phyloP scores from a whole-genome alignment of 1,284 basidiomycete species.

The Lignosus rhinocerotis region DNA sequence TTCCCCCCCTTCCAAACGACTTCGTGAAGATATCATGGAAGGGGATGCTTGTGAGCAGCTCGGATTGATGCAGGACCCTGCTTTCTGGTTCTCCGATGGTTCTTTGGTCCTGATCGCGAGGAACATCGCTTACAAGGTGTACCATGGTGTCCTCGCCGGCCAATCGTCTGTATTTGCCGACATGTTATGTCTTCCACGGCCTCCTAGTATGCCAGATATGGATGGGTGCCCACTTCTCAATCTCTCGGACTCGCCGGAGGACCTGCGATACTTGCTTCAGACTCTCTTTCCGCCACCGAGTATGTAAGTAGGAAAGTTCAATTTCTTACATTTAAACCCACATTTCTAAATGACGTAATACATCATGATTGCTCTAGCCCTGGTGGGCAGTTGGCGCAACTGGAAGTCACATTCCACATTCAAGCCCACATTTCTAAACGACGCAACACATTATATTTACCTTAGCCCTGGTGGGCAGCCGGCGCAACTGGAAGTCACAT shows the following conservation, averaged over 20 bases:
- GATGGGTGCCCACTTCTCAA: constrained; percentile 17
- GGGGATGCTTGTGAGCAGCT: not conserved
- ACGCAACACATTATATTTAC: too few relatives aligned
- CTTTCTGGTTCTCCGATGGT: constrained; percentile 22
- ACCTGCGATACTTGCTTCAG: constrained; percentile 7
- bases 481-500: not conserved
- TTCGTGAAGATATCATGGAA: too few relatives aligned
- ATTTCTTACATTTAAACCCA: not conserved
- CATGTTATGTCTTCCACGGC: constrained; percentile 11
- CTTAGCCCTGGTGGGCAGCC: not conserved
- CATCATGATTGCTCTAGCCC: too few relatives aligned
- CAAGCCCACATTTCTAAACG: too few relatives aligned
- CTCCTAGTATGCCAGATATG: constrained; percentile 12
- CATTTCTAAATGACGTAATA: not conserved
- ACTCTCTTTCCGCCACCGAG: not conserved
- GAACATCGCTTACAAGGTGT: constrained; percentile 16
- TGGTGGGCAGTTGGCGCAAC: not conserved
- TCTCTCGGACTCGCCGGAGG: constrained; percentile 12
- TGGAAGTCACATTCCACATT: not conserved
- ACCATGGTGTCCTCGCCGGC: constrained; percentile 16
- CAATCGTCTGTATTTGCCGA: constrained; percentile 22
- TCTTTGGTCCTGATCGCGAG: constrained; percentile 21
- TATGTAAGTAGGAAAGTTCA: not conserved
- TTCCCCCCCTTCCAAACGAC: too few relatives aligned
- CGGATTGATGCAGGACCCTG: not conserved